Evolutionary conservation across 495 filamentous ascomycete species (phyloP), one percentile per base, ranked within the genome.

Genomic region (Daldinia bambusicola): DNA sequence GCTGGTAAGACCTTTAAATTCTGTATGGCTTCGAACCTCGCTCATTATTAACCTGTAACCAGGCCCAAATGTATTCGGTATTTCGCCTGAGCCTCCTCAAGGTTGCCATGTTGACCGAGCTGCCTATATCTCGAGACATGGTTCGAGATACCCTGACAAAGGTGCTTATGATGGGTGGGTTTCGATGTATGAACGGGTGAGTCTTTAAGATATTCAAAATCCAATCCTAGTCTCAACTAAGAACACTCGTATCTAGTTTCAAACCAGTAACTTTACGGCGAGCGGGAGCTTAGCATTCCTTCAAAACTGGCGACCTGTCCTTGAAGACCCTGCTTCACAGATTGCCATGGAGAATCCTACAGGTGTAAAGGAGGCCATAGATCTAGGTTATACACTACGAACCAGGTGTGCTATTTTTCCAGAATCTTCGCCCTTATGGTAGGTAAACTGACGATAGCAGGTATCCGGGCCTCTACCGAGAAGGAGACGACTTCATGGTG

Each of bases 391-490:
- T 36, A 76, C 70, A 22, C 59, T 79, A 67, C 75, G 74, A 41
- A 77, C 78, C 38, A 70, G 65, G 70, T 72, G 37, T 48, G 12
- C 6, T 57, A 12, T 48, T 34, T 34, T 20, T 51, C 10, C 41
- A 48, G 56, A 40, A 30, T 37, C 22, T 12, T 72, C 56, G 37
- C 10, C 32, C 43, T 34, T 34, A 60, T 22, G 4, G 32, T 7
- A 60, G 45, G 12, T 43, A 61, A 26, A 60, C 66, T 78, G 16
- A 72, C 43, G 10, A 40, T 6, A 56, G 40, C 26, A 72, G 75
- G 62, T 87, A 89, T 63, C 86, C 86, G 13, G 62, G 80, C n/a
- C 82, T 89, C 40, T 89, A 89, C 72, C 71, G 73, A 18, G 83
- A 87, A 50, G 85, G 84, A 48, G 81, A 81, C 13, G 80, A 81